Evolutionary conservation across 495 filamentous ascomycete genomes (phyloP), one percentile per base, ranked within the genome.

Genomic region (Geoglossum glabrum): DNA sequence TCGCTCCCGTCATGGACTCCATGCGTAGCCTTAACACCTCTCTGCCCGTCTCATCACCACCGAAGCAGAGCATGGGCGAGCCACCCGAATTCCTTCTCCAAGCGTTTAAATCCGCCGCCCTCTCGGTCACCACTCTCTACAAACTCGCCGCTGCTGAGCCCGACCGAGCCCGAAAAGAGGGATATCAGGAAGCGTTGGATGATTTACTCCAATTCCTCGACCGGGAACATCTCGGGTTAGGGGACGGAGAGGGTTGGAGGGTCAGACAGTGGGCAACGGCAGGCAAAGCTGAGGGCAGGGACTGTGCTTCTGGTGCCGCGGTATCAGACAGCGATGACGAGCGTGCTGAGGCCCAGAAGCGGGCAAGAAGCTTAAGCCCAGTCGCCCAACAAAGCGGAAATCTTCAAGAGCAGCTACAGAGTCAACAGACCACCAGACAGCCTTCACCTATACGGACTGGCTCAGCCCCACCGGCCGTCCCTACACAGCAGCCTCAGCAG

Each of bases 121-220:
- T 96, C 23, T 94, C 93, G 2, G 90, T 97, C 55, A 97, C 93
- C 50, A 90, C 89, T 61, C 82, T 99, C 30, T 97, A 96, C 72
- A 95, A 95, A 68, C 86, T 82, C 55, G 88, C 90, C 17, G 83
- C 83, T 1, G 73, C 79, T 56, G 84, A 87, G 23, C 80, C 86
- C 62, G 73, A 80, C n/a, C 81, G 83, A 60, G 76, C 88, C 19
- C 79, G 82, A 25, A 71, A 76, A 10, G 79, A 85, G 40, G 93
- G 93, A 5, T 97, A 96, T 63, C 89, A 95, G 65, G 89, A 97
- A 60, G 93, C 89, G 27, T 74, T 99, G 50, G 89, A 96, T 56
- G 92, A 97, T 60, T 70, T 99, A 3, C 68, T 96, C 2, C 67
- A 76, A 15, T 95, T 95, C 62, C 74, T 97, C 28, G 87, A 96